A percentile compares a stretch with the other conserved stretches of the same genome.
phyloP scores from a whole-genome alignment of 108 stramenopile genomes.

The Discostella stelligeroides region DNA sequence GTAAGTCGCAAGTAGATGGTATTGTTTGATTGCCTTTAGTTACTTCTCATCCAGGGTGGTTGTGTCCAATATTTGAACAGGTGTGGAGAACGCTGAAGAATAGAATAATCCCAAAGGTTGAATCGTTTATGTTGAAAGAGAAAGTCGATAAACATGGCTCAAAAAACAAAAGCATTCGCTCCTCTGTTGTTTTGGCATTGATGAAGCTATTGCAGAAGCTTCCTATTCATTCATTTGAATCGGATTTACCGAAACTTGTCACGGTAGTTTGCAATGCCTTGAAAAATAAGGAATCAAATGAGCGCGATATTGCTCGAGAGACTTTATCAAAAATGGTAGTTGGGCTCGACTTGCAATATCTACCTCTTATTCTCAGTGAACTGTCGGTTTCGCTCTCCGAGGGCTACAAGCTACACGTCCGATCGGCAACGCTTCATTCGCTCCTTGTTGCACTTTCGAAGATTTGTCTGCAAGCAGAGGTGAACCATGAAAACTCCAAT shows the following conservation, averaged over 20 bases:
- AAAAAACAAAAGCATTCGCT: slow-evolving; percentile 72
- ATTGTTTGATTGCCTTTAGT: neutral
- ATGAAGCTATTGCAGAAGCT: slow-evolving; percentile 90
- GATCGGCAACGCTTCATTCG: slow-evolving; percentile 81
- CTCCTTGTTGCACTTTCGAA: slow-evolving; percentile 72
- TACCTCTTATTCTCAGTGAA: slow-evolving; percentile 81
- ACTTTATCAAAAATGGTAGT: slow-evolving; percentile 86
- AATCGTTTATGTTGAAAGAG: slow-evolving; percentile 75
- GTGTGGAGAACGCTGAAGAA: slow-evolving; percentile 80
- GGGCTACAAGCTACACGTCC: slow-evolving; percentile 92
- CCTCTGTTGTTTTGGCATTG: slow-evolving; percentile 88
- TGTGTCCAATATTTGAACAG: slow-evolving; percentile 8
- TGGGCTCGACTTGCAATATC: slow-evolving; percentile 73
- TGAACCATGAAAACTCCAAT: neutral
- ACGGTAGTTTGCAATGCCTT: slow-evolving; percentile 86
- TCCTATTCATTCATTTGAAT: slow-evolving; percentile 67
- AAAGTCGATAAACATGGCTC: slow-evolving; percentile 69
- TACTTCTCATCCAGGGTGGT: neutral
- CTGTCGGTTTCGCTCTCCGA: slow-evolving; percentile 80
- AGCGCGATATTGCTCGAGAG: slow-evolving; percentile 83
- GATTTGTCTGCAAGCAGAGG: slow-evolving; percentile 30
- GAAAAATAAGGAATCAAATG: slow-evolving; percentile 81
- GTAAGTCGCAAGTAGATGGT: slow-evolving; percentile 2
- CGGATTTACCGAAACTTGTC: slow-evolving; percentile 78
- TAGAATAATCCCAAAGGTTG: slow-evolving; percentile 80